Percentiles rank a stretch among this genome's conserved stretches.
Evolutionary conservation across 148 eudicot species (phyloP).

Genomic region (Rheum nobile): DNA sequence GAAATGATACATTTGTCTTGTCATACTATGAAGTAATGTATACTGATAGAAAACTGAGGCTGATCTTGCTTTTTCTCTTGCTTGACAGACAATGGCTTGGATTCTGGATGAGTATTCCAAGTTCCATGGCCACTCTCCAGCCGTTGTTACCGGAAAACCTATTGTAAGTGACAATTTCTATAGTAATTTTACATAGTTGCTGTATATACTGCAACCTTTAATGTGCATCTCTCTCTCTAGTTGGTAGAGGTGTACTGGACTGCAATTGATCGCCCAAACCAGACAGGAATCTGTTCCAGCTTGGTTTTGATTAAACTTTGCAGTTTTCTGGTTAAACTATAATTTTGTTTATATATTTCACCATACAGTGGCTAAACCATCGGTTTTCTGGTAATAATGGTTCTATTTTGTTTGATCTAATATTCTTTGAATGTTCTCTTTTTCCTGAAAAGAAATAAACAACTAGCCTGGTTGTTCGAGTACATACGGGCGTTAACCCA

Average conservation of each 20-base stretch:
- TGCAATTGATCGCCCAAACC: background rate
- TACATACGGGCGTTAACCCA: background rate
- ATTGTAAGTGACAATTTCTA: conserved; percentile 28
- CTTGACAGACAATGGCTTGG: conserved; percentile 65
- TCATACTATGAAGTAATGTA: background rate
- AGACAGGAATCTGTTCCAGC: background rate
- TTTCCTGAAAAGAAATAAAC: background rate
- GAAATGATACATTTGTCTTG: background rate
- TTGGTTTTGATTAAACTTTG: background rate
- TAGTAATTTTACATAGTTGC: background rate
- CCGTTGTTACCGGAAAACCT: conserved; percentile 65
- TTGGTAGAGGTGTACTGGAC: no score
- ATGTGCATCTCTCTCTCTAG: background rate
- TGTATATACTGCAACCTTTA: background rate
- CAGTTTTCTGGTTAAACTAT: background rate
- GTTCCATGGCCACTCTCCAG: conserved; percentile 59
- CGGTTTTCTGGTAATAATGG: background rate
- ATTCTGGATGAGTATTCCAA: conserved; percentile 68
- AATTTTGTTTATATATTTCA: background rate
- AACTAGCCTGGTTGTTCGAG: background rate
- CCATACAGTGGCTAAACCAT: background rate
- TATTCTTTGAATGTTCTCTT: background rate
- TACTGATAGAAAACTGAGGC: background rate
- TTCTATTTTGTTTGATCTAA: background rate
- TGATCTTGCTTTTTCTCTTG: background rate